Evolutionary conservation across 371 early-diverging fungal genomes (phyloP), one percentile per base, ranked within the genome.

Genomic region (Mortierella sp.): DNA sequence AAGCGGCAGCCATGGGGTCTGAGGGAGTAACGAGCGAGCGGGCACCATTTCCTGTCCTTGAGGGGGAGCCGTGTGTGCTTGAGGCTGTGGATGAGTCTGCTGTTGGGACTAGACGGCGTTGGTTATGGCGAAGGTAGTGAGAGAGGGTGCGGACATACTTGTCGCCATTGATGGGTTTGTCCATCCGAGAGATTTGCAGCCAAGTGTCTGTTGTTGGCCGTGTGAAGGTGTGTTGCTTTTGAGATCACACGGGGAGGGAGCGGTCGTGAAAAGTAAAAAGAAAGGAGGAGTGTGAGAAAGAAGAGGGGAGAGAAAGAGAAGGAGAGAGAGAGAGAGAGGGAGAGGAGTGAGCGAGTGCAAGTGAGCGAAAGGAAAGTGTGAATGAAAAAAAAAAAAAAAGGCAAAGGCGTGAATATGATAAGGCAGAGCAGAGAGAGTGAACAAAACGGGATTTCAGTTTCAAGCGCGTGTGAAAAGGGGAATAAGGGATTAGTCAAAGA

Each of bases 121-220:
- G 88, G 77, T 92, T 90, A 16, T 88, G 74, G 74, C 91, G 91
- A 29, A 92, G 77, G 74, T 91, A 91, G 67, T 92, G 90, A 43
- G 90, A 80, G 52, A 91, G 80, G 11, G 91, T 91, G 63, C 91
- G 87, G 71, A 92, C 82, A 78, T 89, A 92, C 78, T 87, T 87
- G 67, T 92, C 92, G 76, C 91, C 90, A 44, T 71, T 41, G 66
- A 82, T 77, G 70, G 82, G 77, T 34, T 73, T 71, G 72, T 82
- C 82, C 82, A 82, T 82, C n/a, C 66, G 68, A 47, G 55, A 53
- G 55, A 53, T 53, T 53, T 29, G 26, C 14, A 24, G 50, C 19
- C n/a, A 40, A 39, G 47, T 55, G 39, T 44, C 16, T 64, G 14
- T 47, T 66, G 37, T 22, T 31, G 14, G 31, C n/a, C n/a, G 31